Conservation (phyloP, 805 yeast species). For the Saturnispora saitoi region DNA sequence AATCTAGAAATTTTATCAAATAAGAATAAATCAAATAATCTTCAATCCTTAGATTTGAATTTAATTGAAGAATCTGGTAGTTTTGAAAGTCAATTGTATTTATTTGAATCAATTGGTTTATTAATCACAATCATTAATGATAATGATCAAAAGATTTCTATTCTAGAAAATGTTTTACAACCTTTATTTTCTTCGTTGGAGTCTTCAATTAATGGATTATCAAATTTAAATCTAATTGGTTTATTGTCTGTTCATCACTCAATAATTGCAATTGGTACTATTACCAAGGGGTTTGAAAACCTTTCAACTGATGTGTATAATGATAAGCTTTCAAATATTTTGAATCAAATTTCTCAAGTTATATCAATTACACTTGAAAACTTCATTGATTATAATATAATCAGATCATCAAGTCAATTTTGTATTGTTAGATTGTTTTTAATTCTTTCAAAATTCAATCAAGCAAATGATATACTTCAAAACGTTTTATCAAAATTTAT, state of each 20-base stretch:
- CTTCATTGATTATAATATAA: constrained; percentile 52
- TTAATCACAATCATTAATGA: constrained; percentile 51
- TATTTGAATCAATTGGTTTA: constrained; percentile 82
- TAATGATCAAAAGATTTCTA: constrained; percentile 31
- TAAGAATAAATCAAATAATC: constrained; percentile 18
- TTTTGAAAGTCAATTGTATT: constrained; percentile 70
- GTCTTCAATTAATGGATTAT: constrained; percentile 40
- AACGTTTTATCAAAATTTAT: constrained; percentile 59
- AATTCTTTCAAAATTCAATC: constrained; percentile 42
- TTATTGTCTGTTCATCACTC: constrained; percentile 78
- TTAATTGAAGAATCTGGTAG: constrained; percentile 46
- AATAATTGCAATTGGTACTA: constrained; percentile 81
- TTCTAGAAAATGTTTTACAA: constrained; percentile 59
- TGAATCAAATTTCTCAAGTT: constrained; percentile 53
- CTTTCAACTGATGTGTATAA: constrained; percentile 25
- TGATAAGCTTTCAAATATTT: constrained; percentile 24
- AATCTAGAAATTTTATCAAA: constrained; percentile 40
- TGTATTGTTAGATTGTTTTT: constrained; percentile 83
- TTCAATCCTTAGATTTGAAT: constrained; percentile 22
- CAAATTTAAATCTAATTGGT: constrained; percentile 32
- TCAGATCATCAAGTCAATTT: constrained; percentile 81
- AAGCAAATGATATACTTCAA: constrained; percentile 27
- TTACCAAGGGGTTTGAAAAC: constrained; percentile 72
- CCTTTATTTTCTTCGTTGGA: constrained; percentile 72
- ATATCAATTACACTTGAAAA: constrained; percentile 76